Conservation (phyloP, 2,329 filamentous ascomycete genomes). For the Fusarium subglutinans region DNA sequence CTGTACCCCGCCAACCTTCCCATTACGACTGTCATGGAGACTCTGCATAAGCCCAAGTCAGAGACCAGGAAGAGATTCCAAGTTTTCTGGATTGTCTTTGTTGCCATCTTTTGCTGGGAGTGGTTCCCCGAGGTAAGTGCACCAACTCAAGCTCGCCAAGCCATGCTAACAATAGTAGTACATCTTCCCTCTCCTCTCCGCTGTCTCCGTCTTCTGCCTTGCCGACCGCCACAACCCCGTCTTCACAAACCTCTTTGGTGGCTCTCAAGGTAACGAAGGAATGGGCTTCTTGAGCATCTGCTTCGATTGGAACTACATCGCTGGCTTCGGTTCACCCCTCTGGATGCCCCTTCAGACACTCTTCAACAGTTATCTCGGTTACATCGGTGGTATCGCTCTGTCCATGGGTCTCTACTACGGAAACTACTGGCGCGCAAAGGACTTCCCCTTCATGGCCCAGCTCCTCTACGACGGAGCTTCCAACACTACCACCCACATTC, state of each 20-base stretch:
- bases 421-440: conserved; percentile 23
- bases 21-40: conserved; percentile 44
- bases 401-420: conserved; percentile 44
- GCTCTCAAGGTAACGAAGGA: conserved; percentile 29
- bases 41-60: conserved; percentile 40
- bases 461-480: conserved; percentile 16
- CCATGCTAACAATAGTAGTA: conserved; percentile 1
- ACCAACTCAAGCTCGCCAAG: fast-evolving
- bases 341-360: conserved; percentile 51
- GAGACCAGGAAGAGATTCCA: conserved; percentile 52
- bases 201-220: conserved; percentile 20
- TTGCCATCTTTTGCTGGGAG: conserved; percentile 56
- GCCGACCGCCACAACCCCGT: conserved; percentile 12
- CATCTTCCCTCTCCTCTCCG: conserved; percentile 58
- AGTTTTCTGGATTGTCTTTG: conserved; percentile 53
- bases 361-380: conserved; percentile 52
- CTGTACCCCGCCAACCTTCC: conserved; percentile 43
- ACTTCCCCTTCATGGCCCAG: conserved; percentile 31
- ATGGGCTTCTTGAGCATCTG: conserved; percentile 18
- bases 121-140: conserved; percentile 15
- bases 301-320: conserved; percentile 31
- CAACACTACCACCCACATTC: background rate
- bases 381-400: conserved; percentile 48
- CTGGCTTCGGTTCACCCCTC: conserved; percentile 45
- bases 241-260: conserved; percentile 30